A percentile compares a stretch with the other conserved stretches of the same genome.
Conservation (phyloP, 441 rosid genomes). For the Croton laevigatus region DNA sequence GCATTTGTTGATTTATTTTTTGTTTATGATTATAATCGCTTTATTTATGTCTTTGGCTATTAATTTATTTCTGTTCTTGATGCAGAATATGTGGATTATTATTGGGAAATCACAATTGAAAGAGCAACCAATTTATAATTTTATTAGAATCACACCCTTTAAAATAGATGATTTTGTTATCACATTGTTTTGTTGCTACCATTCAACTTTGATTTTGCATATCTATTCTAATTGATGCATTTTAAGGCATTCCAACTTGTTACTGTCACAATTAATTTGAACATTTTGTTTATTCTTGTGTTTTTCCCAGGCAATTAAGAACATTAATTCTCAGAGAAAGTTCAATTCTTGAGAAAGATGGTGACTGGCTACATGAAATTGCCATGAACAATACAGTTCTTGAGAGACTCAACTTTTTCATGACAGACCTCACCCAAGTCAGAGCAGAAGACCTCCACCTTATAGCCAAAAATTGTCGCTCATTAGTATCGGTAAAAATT, state of each 20-base stretch:
- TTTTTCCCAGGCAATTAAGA: constrained; percentile 58
- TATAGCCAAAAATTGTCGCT: constrained; percentile 69
- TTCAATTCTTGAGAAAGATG: constrained; percentile 59
- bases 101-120: too few relatives aligned
- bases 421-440: constrained; percentile 55
- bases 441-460: constrained; percentile 63
- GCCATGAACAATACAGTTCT: constrained; percentile 67
- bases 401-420: constrained; percentile 77
- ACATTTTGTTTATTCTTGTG: neutral
- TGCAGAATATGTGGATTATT: too few relatives aligned
- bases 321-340: constrained; percentile 86
- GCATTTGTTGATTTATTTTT: neutral
- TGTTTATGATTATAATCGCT: neutral
- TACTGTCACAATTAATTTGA: neutral
- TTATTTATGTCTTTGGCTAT: neutral
- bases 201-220: neutral
- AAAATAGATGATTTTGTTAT: neutral
- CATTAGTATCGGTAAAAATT: constrained; percentile 64
- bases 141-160: neutral
- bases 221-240: neutral
- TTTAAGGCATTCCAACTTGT: constrained; percentile 2
- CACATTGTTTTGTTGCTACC: neutral
- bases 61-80: neutral
- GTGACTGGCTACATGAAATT: constrained; percentile 84
- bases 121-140: neutral